Percentiles rank a stretch among this genome's conserved stretches.
Conservation (phyloP, 2,329 filamentous ascomycete genomes). For the Pestalotiopsis sp. region DNA sequence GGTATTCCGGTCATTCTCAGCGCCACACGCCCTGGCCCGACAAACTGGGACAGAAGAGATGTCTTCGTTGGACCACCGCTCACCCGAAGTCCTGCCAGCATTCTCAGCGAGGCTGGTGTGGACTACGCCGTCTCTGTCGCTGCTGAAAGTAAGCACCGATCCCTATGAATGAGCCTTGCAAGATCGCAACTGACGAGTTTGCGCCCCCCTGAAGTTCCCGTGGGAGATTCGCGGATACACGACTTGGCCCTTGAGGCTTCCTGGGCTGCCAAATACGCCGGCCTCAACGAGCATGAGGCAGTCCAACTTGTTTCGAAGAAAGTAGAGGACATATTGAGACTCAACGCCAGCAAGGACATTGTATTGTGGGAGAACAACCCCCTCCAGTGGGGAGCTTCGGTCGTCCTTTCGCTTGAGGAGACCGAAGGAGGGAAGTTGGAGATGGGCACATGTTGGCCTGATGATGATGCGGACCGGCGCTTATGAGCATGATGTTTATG, state of each 20-base stretch:
- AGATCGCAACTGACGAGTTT: background rate
- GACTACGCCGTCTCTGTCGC: constrained; percentile 35
- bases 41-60: constrained; percentile 38
- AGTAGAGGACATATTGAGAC: constrained; percentile 41
- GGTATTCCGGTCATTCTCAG: constrained; percentile 45
- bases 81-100: constrained; percentile 37
- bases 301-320: constrained; percentile 41
- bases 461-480: constrained; percentile 15
- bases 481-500: background rate
- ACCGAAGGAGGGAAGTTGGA: constrained; percentile 29
- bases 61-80: constrained; percentile 45
- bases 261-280: constrained; percentile 43
- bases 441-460: constrained; percentile 36
- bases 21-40: constrained; percentile 35
- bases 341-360: constrained; percentile 38
- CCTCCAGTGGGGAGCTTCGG: constrained; percentile 40
- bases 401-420: constrained; percentile 38
- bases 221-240: constrained; percentile 39
- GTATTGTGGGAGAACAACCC: constrained; percentile 47
- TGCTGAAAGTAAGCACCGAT: constrained; percentile 22
- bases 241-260: constrained; percentile 40
- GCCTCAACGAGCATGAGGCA: constrained; percentile 33
- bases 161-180: background rate
- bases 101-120: constrained; percentile 43
- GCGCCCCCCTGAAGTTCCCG: constrained; percentile 19